Evolutionary conservation across 768 basidiomycete genomes (phyloP), one percentile per base, ranked within the genome.

Genomic region (Cubamyces sp.): DNA sequence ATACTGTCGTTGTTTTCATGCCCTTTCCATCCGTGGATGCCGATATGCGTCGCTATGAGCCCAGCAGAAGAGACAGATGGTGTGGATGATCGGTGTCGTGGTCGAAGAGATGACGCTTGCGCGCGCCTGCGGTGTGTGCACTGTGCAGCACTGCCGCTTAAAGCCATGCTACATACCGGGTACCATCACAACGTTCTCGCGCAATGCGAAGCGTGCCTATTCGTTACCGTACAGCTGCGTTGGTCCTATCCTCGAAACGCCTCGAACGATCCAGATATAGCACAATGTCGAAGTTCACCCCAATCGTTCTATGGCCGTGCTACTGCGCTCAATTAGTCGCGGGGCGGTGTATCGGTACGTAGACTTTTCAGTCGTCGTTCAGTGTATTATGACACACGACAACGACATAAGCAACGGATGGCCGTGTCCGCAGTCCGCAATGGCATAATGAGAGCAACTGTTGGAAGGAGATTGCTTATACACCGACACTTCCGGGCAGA

Each of bases 391-490:
- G 57, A 59, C 57, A 52, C 16, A 37, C 40, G 52, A 48, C 8
- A 11, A 23, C 42, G 45, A 54, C 57, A 58, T 63, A 58, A 58
- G 57, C 62, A 58, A 16, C 47, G 25, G 43, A 47, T 12, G 43
- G 48, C 25, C 50, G 19, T 23, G 49, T 34, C 56, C 45, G 57
- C 56, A 49, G 56, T 42, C 43, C 51, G 56, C 34, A 34, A 34
- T 34, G 34, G 34, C 34, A 11, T 11, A 34, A 6, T 34, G 34
- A 34, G 34, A 34, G 34, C 34, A 41, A 43, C 49, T 30, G 30
- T 47, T 52, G n/a, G n/a, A 56, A 15, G 42, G 42, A 26, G 41
- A 51, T 54, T 61, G 60, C 60, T 55, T 50, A 55, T 52, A 40
- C 39, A 30, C 34, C 19, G 19, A 41, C 47, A 34, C 43, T 50